phyloP scores from a whole-genome alignment of 495 filamentous ascomycete genomes.

The Penicillium robsamsonii region DNA sequence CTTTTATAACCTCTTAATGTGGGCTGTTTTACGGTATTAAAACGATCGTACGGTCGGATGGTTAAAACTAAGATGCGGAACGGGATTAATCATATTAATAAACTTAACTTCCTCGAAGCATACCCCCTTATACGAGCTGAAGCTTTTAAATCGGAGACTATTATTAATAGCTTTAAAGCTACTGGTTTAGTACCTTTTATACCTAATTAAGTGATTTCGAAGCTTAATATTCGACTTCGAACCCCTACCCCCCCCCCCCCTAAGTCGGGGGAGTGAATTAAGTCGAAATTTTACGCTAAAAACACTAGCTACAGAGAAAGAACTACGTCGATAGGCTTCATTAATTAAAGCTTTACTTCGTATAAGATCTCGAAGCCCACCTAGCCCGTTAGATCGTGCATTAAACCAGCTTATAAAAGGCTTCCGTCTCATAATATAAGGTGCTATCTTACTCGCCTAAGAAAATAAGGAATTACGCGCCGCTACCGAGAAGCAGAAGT shows the following conservation, averaged over 20 bases:
- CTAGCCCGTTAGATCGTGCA: too few relatives aligned
- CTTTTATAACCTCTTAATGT: too few relatives aligned
- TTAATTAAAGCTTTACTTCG: constrained; percentile 1
- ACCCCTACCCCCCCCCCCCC: constrained; percentile 5
- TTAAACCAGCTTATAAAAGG: constrained; percentile 4
- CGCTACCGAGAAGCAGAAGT: not conserved
- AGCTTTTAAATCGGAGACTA: not conserved
- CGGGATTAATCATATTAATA: constrained; percentile 10
- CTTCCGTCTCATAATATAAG: too few relatives aligned
- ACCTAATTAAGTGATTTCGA: constrained; percentile 2
- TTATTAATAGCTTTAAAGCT: not conserved
- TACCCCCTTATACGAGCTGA: not conserved
- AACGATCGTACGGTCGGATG: too few relatives aligned
- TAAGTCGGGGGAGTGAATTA: not conserved
- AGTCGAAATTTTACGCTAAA: too few relatives aligned
- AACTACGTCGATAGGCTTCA: not conserved
- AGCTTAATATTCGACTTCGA: constrained; percentile 8
- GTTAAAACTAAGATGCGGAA: too few relatives aligned
- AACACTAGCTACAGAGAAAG: too few relatives aligned
- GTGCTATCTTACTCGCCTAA: too few relatives aligned
- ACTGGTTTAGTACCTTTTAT: constrained; percentile 8
- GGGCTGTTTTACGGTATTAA: too few relatives aligned
- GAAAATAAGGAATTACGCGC: not conserved
- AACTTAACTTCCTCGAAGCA: constrained; percentile 3
- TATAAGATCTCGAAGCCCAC: too few relatives aligned